Percentiles rank a stretch among this genome's conserved stretches.
phyloP scores from a whole-genome alignment of 1,284 basidiomycete species.

The Pisolithus thermaeus region DNA sequence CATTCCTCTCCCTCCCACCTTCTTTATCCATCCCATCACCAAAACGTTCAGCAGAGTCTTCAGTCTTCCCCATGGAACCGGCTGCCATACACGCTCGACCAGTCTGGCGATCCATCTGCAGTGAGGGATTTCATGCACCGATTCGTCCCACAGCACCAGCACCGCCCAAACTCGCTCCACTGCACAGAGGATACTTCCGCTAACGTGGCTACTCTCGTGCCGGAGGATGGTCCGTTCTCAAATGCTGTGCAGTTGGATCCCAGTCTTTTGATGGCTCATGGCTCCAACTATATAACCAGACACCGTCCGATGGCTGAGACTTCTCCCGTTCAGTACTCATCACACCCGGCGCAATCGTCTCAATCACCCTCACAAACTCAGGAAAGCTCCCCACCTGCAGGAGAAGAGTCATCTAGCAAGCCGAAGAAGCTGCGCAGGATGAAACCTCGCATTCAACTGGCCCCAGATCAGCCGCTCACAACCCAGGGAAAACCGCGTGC shows the following conservation, averaged over 20 bases:
- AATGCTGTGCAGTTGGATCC: background rate
- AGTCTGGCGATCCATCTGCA: background rate
- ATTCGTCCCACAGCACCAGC: conserved; percentile 3
- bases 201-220: background rate
- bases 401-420: background rate
- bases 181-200: background rate
- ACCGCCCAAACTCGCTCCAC: background rate
- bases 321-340: background rate
- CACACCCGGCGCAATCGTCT: background rate
- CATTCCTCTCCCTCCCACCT: background rate
- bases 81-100: background rate
- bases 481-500: conserved; percentile 67
- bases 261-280: background rate
- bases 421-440: conserved; percentile 45
- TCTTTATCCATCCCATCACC: background rate
- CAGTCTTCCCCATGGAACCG: conserved; percentile 4
- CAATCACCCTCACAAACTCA: background rate
- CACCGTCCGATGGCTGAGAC: background rate
- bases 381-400: background rate
- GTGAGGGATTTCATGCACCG: background rate
- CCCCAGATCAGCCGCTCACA: conserved; percentile 67
- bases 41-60: background rate
- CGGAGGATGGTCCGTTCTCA: background rate
- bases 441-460: conserved; percentile 57
- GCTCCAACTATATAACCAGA: background rate